Percentiles rank a stretch among this genome's conserved stretches.
Conservation (phyloP, 305 asterid genomes). For the Fraxinus angustifolia region DNA sequence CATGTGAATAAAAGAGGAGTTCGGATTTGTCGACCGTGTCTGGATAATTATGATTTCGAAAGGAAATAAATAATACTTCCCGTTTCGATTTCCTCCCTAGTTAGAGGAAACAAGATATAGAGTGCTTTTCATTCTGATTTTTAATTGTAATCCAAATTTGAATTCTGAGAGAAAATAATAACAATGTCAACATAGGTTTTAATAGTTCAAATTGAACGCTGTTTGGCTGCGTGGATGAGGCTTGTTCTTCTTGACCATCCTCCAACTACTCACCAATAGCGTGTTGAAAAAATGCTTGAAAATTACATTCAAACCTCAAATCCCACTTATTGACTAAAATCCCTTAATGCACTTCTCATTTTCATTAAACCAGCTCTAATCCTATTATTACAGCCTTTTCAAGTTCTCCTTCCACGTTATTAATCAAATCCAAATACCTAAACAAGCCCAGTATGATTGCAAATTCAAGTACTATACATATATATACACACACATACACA, state of each 20-base stretch:
- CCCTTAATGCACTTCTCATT: not conserved
- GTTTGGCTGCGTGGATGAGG: not conserved
- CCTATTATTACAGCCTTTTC: not conserved
- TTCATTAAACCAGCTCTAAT: not conserved
- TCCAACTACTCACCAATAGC: not conserved
- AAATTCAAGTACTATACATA: not conserved
- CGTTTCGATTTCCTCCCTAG: not conserved
- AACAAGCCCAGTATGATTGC: not conserved
- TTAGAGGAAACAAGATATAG: not conserved
- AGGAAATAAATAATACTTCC: not conserved
- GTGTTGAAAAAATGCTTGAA: not conserved
- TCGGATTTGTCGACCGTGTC: not conserved
- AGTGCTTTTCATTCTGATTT: not conserved
- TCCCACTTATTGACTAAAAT: not conserved
- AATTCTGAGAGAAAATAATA: not conserved
- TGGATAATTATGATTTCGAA: not conserved
- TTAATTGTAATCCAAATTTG: not conserved
- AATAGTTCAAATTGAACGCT: not conserved
- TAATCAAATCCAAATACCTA: not conserved
- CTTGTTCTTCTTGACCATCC: not conserved
- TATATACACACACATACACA: no score
- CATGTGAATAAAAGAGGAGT: not conserved
- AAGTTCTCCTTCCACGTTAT: not conserved
- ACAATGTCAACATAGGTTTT: not conserved
- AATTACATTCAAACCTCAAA: not conserved